Percentiles rank a stretch among this genome's conserved stretches.
These are phyloP conservation scores for Pythium aquatile DNA, from an alignment of 352 stramenopile genomes.

Conservation along the genomic window DNA sequence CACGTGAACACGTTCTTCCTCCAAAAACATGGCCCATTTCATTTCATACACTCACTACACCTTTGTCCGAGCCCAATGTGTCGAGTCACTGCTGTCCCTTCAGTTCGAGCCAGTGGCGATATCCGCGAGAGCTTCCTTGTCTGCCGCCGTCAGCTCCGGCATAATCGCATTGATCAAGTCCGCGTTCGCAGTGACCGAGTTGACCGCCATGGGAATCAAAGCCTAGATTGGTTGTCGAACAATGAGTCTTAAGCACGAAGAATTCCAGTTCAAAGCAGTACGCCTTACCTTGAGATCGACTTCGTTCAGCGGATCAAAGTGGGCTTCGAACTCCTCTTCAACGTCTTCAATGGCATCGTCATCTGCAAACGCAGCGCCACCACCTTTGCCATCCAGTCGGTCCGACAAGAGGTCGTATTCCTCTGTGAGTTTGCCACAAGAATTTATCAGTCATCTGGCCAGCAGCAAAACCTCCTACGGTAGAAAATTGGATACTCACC, in stretches of 20 bases:
- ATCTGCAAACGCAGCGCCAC: conserved; percentile 24
- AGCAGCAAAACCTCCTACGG: too few species aligned
- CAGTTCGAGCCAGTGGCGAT: conserved; percentile 30
- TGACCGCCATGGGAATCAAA: conserved; percentile 58
- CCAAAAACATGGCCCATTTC: neutral
- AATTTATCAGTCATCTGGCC: neutral
- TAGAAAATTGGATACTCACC: conserved; percentile 31
- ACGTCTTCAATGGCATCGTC: conserved; percentile 49
- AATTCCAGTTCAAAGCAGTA: neutral
- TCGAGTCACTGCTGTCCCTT: neutral
- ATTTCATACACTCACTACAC: conserved; percentile 1
- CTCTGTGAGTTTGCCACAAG: conserved; percentile 29
- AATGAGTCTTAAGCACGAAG: neutral
- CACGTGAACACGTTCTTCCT: neutral
- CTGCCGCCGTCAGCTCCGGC: conserved; percentile 59
- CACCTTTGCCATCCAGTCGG: conserved; percentile 38
- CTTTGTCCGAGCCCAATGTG: neutral
- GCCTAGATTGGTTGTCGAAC: conserved; percentile 25
- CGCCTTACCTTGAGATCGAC: conserved; percentile 69
- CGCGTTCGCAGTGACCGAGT: conserved; percentile 45
- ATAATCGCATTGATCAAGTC: conserved; percentile 61
- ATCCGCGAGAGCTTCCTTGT: conserved; percentile 62
- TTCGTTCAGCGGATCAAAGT: conserved; percentile 80
- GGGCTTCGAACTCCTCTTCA: conserved; percentile 77
- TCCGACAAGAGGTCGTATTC: conserved; percentile 71